Evolutionary conservation across 805 yeast genomes (phyloP).

Genomic region (Ogataea pignaliae): DNA sequence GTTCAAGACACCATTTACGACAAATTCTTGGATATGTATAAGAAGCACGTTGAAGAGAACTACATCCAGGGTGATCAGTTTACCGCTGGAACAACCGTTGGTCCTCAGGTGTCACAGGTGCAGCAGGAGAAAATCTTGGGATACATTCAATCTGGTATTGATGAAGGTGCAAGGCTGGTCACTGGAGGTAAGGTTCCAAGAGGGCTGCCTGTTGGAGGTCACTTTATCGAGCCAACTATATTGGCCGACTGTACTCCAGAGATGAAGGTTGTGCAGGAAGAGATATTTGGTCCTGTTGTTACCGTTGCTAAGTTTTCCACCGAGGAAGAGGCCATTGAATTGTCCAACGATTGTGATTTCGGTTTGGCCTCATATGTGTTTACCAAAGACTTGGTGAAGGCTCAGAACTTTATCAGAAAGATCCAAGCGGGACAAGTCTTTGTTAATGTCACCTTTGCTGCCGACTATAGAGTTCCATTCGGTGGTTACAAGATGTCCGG

Average conservation of each 20-base stretch:
- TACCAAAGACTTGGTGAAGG: conserved; percentile 69
- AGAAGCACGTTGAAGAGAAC: conserved; percentile 43
- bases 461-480: conserved; percentile 84
- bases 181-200: conserved; percentile 56
- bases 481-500: conserved; percentile 93
- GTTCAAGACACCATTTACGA: conserved; percentile 85
- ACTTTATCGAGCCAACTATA: conserved; percentile 67
- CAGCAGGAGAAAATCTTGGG: conserved; percentile 76
- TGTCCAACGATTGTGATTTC: conserved; percentile 77
- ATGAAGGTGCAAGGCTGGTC: conserved; percentile 76
- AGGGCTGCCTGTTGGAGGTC: conserved; percentile 45
- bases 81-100: conserved; percentile 73
- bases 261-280: conserved; percentile 70
- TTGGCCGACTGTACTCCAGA: conserved; percentile 65
- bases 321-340: conserved; percentile 71
- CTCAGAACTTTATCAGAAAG: conserved; percentile 68
- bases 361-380: conserved; percentile 93
- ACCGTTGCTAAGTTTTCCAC: conserved; percentile 76
- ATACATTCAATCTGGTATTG: conserved; percentile 71
- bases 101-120: conserved; percentile 82
- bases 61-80: conserved; percentile 80
- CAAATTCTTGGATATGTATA: conserved; percentile 59
- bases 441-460: conserved; percentile 87
- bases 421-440: conserved; percentile 87
- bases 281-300: conserved; percentile 90